Base-by-base conservation (phyloP, 2,329 filamentous ascomycete species). In the Ascocoryne sarcoides region DNA sequence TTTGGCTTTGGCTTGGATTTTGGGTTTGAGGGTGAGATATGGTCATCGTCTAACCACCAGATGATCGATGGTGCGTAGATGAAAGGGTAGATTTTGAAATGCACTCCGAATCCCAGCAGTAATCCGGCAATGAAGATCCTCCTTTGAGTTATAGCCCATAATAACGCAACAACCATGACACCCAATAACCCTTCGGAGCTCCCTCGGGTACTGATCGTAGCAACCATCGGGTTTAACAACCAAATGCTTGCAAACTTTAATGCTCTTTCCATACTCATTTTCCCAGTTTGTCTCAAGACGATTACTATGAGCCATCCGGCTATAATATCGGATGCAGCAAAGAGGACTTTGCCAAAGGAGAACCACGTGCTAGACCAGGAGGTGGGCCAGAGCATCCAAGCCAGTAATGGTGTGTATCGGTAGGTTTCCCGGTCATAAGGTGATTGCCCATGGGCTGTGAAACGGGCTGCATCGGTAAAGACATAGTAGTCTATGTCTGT, bases 51-150 rank as follows among this genome's bases (percentile, higher is more conserved):
- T 65, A 90, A 76, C 82, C 82, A 89, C 81, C 82, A 88, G 4
- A 87, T 62, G 31, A 92, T 80, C 3, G 82, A 79, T 0, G 81
- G 76, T 2, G 85, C 90, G 62, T 98, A 98, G 45, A 98, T 86
- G 62, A 96, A 95, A 0, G 92, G 92, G 56, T 98, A 98, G 46
- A 98, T 96, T 70, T 98, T 98, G 66, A 98, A 93, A 64, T 98
- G 92, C 18, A 96, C 89, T 1, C 78, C 78, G 19, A 95, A 64
- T 0, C 92, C 92, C 2, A 98, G 68, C 20, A 96, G 61, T 2
- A 79, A 49, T 0, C 85, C 90, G 0, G 88, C 83, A 7, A 93
- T 59, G 1, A 63, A 56, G 14, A 83, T 65, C n/a, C 68, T 68
- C 37, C 70, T 70, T 37, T 73, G 68, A 48, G 88, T 65, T 1